Base-by-base conservation (phyloP, 805 yeast species). In the Kockiozyma suomiensis region DNA sequence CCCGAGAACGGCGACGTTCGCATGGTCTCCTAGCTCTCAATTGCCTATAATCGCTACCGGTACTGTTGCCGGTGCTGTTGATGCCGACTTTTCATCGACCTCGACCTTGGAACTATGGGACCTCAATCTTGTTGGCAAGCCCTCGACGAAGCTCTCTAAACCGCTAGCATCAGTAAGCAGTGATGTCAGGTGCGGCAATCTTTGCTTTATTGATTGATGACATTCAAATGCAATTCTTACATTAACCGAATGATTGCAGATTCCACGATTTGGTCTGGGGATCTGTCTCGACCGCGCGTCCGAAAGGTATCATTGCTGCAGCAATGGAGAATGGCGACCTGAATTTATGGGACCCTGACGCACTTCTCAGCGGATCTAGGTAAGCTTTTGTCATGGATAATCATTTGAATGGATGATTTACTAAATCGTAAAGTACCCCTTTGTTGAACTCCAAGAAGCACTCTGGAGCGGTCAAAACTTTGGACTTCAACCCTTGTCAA, bases 1-100 rank as follows among this genome's bases (percentile, higher is more conserved):
- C 70, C 79, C 83, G 64, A 82, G 90, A 68, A 89, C 97, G 13
- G 92, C 97, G 54, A 86, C 96, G n/a, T 90, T 94, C 76, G 96
- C 98, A 46, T 93, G 98, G 97, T 89, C 97, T 48, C 83, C 85
- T 66, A 88, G 84, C 67, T 73, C 79, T 43, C 73, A 74, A 54
- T 75, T 85, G 62, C 97, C 97, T 17, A 75, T 83, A 55, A 72
- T 94, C 66, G 97, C 91, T 23, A 84, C 97, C 1, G 99, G 97
- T 23, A 88, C 97, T 0, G 88, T 90, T n/a, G 92, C 98, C 0
- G 98, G 98, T 6, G 96, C 97, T 13, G 87, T 94, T 68, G 97
- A 90, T 72, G 88, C 88, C 45, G 85, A 87, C 71, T 92, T 92
- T 74, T 85, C 92, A 42, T 84, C 94, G 21, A 80, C 85, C 30